These are phyloP conservation scores for Rubus parviflorus DNA, from an alignment of 306 rosid genomes.

Conservation along the genomic window DNA sequence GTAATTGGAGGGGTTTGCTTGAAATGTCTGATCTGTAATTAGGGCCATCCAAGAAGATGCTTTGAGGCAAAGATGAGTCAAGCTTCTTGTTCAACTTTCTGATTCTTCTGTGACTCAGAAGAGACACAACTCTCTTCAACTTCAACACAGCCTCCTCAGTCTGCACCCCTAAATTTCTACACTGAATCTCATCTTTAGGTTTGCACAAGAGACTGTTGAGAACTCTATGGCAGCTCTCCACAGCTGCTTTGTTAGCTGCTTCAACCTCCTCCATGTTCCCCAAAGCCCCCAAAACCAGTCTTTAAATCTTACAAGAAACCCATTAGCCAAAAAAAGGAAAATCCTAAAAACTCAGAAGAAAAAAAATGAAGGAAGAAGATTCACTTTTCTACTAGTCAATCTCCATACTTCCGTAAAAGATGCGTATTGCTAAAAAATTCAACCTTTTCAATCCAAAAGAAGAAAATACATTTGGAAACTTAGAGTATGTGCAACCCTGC, in stretches of 20 bases:
- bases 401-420: background rate
- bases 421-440: constrained; percentile 17
- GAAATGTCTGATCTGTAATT: constrained; percentile 42
- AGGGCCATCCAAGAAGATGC: constrained; percentile 65
- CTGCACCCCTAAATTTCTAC: constrained; percentile 51
- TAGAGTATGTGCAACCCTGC: background rate
- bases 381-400: background rate
- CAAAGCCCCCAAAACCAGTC: constrained; percentile 17
- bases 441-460: constrained; percentile 2
- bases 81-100: constrained; percentile 53
- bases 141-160: constrained; percentile 73
- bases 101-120: constrained; percentile 83
- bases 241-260: constrained; percentile 73
- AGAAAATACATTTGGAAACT: background rate
- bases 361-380: background rate
- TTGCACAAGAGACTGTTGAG: constrained; percentile 49
- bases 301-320: constrained; percentile 13
- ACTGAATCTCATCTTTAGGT: constrained; percentile 55
- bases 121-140: constrained; percentile 82
- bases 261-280: constrained; percentile 73
- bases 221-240: constrained; percentile 70
- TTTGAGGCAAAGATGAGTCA: constrained; percentile 51
- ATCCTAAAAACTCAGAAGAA: background rate
- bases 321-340: background rate
- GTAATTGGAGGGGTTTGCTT: constrained; percentile 39